Base-by-base conservation (phyloP, 176 grass and related monocot species). In the Musa itinerans region DNA sequence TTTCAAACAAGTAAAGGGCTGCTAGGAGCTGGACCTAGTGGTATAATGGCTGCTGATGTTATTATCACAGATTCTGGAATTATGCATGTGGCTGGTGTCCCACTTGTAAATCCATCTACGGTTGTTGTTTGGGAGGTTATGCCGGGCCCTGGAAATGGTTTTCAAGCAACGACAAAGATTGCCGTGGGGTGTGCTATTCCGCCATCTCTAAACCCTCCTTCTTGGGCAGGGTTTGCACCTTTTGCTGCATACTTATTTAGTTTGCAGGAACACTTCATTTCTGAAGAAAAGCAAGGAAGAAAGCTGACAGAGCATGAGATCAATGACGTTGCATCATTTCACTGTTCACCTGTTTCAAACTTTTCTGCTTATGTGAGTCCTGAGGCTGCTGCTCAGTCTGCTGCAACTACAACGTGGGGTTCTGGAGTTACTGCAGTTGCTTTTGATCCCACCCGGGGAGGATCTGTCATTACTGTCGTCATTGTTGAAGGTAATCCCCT, bases 71-170 rank as follows among this genome's bases (percentile, higher is more conserved):
- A 99, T 65, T 85, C 83, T 80, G 95, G 95, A 73, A 85, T 83
- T 54, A 69, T 99, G 77, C 95, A 99, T 82, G 90, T 99, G 88
- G 95, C 95, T 82, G 95, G 95, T 50, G 95, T 99, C 14, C 95
- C 95, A 67, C 95, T 99, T 87, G 95, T 99, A 74, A 99, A 99
- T 87, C 88, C 95, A 68, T 99, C 95, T 34, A 99, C 95, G 68
- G 95, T 99, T 78, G 95, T 99, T 55, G 95, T 99, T 83, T 99
- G 95, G 95, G 95, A 99, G 80, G 95, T 99, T 80, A 99, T 99
- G 95, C 88, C 95, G 55, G 95, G 95, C 74, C 86, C 87, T 72
- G 95, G 90, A 68, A 99, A 92, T 87, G 86, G 90, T 79, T 80
- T 94, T 84, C 90, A 94, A 76, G 78, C 84, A 83, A 86, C 90